Evolutionary conservation across 495 filamentous ascomycete genomes (phyloP), one percentile per base, ranked within the genome.

Genomic region (Alectoria sarmentosa): DNA sequence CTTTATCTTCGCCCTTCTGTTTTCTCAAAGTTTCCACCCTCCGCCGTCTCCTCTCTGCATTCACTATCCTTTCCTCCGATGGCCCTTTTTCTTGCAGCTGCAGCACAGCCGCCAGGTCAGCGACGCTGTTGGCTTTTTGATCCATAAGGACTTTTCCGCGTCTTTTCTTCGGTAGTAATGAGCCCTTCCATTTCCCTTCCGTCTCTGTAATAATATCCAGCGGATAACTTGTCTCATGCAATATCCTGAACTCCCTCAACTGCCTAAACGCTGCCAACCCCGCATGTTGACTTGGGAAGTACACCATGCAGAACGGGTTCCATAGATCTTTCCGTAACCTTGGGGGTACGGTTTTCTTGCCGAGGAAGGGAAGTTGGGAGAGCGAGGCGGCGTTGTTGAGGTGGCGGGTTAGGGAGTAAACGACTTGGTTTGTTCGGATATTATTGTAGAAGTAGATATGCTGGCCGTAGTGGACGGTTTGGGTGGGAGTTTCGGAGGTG

Each of bases 301-400:
- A 77, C 48, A 96, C 84, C 48, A 87, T 81, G 64, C 85, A 90
- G 71, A 94, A 81, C 1, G 90, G 89, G n/a, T 75, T 76, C 94
- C 94, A 98, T 75, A 92, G 84, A 74, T 98, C 94, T 77, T 91
- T 92, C 65, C 94, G 91, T 54, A 98, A 76, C 58, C 82, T 79
- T 61, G 84, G 73, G 7, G 92, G 92, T 41, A 88, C 80, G 66
- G 90, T 88, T 71, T 98, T 94, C 77, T 96, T 96, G 79, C 92
- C 94, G 59, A 91, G 86, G 80, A 85, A 96, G 68, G 90, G 79
- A 65, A 96, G 76, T 76, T 98, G 94, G 58, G 80, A 78, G 62
- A 95, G 75, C 64, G 85, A 77, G 64, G 78, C 81, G 75, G 83
- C 84, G 77, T 88, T 81, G 69, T 89, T 84, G 42, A 96, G 69